Percentiles rank a stretch among this genome's conserved stretches.
phyloP scores from a whole-genome alignment of 768 basidiomycete genomes.

The Amanita thiersii region DNA sequence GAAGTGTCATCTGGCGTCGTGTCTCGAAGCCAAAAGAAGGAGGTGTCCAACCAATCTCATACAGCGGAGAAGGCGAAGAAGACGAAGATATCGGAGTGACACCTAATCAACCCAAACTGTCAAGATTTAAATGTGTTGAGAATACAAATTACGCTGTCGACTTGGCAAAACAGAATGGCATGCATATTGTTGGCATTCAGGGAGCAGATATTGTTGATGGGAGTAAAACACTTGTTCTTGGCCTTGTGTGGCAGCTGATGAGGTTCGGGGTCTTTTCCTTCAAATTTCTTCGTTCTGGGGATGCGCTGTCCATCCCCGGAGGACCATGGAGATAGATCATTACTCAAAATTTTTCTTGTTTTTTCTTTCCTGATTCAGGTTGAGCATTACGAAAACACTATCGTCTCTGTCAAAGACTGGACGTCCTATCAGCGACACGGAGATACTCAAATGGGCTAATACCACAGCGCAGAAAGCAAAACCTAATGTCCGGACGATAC shows the following conservation, averaged over 20 bases:
- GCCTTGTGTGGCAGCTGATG: constrained; percentile 98
- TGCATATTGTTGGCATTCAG: constrained; percentile 97
- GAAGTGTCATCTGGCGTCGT: constrained; percentile 88
- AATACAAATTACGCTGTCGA: constrained; percentile 97
- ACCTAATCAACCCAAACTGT: constrained; percentile 77
- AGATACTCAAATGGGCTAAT: constrained; percentile 97
- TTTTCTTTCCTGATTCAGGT: constrained; percentile 25
- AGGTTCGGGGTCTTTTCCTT: constrained; percentile 36
- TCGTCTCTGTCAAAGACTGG: constrained; percentile 61
- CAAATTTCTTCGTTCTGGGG: neutral
- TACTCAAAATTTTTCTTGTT: neutral
- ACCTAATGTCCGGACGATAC: constrained; percentile 50
- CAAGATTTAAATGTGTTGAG: constrained; percentile 95
- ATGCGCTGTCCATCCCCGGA: neutral
- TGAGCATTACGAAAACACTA: constrained; percentile 90
- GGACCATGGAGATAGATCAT: too few species aligned
- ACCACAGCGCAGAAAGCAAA: constrained; percentile 72
- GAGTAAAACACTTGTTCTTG: constrained; percentile 86
- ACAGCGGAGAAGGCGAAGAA: constrained; percentile 44
- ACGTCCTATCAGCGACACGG: constrained; percentile 80
- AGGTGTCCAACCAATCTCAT: constrained; percentile 29
- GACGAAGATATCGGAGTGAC: constrained; percentile 78
- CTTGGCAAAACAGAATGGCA: constrained; percentile 83
- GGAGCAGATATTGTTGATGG: constrained; percentile 97
- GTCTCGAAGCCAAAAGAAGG: constrained; percentile 90